phyloP scores from a whole-genome alignment of 352 stramenopile species.

The Phytopythium ostracodes region DNA sequence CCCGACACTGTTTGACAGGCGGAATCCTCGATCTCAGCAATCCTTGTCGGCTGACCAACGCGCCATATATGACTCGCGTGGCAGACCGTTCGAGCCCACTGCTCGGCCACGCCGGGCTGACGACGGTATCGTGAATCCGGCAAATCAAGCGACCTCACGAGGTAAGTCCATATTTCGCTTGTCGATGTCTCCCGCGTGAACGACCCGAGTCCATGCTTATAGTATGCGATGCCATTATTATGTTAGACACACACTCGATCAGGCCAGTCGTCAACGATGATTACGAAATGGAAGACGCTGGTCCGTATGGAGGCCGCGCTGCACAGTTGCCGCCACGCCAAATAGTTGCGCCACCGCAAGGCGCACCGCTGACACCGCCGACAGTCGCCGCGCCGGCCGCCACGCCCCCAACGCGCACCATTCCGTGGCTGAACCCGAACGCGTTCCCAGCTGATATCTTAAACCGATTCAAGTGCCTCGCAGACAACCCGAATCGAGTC shows the following conservation, averaged over 20 bases:
- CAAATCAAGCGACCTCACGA: not conserved
- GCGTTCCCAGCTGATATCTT: conserved; percentile 48
- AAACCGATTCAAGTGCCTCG: conserved; percentile 47
- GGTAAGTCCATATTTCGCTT: not conserved
- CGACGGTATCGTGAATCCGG: not conserved
- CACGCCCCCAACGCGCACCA: conserved; percentile 24
- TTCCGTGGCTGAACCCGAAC: conserved; percentile 51
- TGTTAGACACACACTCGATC: not conserved
- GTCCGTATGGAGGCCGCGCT: not conserved
- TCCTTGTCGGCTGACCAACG: not conserved
- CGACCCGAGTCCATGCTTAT: not conserved
- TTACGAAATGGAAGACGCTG: conserved; percentile 2
- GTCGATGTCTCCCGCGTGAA: not conserved
- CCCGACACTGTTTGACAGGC: conserved; percentile 3
- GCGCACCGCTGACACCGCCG: not conserved
- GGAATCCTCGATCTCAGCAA: not conserved
- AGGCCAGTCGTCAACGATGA: not conserved
- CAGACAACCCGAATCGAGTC: conserved; percentile 52
- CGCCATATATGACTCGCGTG: not conserved
- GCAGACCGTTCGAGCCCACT: not conserved
- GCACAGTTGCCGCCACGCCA: not conserved
- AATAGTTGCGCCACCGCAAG: not conserved
- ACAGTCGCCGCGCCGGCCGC: not conserved
- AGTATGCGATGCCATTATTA: not conserved
- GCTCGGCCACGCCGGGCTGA: not conserved